Percentiles rank a stretch among this genome's conserved stretches.
These are phyloP conservation scores for Fusarium sp. DNA, from an alignment of 2,329 filamentous ascomycete genomes.

Conservation along the genomic window DNA sequence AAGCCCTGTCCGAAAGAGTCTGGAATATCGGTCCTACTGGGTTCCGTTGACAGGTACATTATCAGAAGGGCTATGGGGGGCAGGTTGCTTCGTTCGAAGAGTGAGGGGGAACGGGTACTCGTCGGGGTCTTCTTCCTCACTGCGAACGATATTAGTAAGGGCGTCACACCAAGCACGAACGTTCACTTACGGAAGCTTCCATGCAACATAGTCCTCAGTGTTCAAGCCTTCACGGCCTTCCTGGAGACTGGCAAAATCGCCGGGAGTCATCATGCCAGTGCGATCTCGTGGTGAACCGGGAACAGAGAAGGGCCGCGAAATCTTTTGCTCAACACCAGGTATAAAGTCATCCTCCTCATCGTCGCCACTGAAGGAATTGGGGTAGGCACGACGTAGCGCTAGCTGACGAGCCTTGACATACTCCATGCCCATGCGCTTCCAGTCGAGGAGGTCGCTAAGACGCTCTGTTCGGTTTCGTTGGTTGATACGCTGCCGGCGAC, in stretches of 20 bases:
- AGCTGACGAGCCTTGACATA: constrained; percentile 97
- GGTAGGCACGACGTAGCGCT: constrained; percentile 91
- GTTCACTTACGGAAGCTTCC: constrained; percentile 91
- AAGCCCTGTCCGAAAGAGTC: background rate
- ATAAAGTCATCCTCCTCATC: constrained; percentile 91
- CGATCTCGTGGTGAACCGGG: constrained; percentile 92
- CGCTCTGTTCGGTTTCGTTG: constrained; percentile 97
- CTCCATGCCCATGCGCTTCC: constrained; percentile 99
- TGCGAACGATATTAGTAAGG: constrained; percentile 50
- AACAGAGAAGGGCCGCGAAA: constrained; percentile 91
- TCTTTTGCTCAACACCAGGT: constrained; percentile 92
- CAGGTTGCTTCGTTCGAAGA: constrained; percentile 62
- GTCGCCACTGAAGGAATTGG: constrained; percentile 81
- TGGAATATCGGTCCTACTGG: constrained; percentile 27
- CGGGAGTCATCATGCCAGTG: constrained; percentile 98
- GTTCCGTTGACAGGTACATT: constrained; percentile 40
- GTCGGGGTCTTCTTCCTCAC: constrained; percentile 93
- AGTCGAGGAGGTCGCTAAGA: constrained; percentile 93
- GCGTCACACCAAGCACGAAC: background rate
- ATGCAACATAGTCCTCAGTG: constrained; percentile 97
- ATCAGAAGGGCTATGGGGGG: constrained; percentile 39
- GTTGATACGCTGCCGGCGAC: constrained; percentile 96
- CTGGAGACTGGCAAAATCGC: constrained; percentile 95
- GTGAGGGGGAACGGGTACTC: constrained; percentile 71
- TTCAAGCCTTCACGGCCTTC: constrained; percentile 92